These are phyloP conservation scores for Trichophyton simii DNA, from an alignment of 2,329 filamentous ascomycete genomes.

Conservation along the genomic window DNA sequence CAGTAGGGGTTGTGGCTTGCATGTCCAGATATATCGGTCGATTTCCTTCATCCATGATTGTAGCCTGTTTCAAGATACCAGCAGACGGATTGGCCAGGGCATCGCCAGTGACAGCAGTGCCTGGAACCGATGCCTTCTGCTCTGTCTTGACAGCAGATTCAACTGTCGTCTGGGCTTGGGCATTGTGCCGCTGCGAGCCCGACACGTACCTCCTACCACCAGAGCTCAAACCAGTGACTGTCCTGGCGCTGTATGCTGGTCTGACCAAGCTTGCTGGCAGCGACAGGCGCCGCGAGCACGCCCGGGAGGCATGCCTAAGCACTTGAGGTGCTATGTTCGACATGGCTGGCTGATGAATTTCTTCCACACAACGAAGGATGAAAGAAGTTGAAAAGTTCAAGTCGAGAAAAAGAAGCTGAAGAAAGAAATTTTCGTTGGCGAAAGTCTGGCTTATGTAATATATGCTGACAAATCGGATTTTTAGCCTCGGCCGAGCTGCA, in stretches of 20 bases:
- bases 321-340: slow-evolving; percentile 54
- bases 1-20: slow-evolving; percentile 91
- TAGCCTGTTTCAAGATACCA: slow-evolving; percentile 75
- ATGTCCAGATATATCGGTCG: slow-evolving; percentile 96
- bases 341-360: slow-evolving; percentile 34
- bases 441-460: not conserved
- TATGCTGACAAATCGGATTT: not conserved
- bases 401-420: not conserved
- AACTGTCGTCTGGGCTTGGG: slow-evolving; percentile 67
- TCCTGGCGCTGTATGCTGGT: slow-evolving; percentile 13
- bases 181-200: slow-evolving; percentile 55
- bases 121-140: slow-evolving; percentile 62
- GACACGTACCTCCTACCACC: slow-evolving; percentile 53
- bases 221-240: slow-evolving; percentile 22
- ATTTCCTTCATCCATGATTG: slow-evolving; percentile 82
- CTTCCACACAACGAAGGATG: not conserved
- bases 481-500: not conserved
- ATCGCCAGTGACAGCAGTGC: slow-evolving; percentile 47
- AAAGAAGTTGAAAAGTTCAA: not conserved
- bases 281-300: slow-evolving; percentile 41
- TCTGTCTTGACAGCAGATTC: slow-evolving; percentile 79
- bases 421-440: not conserved
- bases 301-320: slow-evolving; percentile 60
- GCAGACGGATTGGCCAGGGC: slow-evolving; percentile 71
- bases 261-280: slow-evolving; percentile 30